Evolutionary conservation across 805 yeast species (phyloP), one percentile per base, ranked within the genome.

Genomic region (Candida ascalaphidarum): DNA sequence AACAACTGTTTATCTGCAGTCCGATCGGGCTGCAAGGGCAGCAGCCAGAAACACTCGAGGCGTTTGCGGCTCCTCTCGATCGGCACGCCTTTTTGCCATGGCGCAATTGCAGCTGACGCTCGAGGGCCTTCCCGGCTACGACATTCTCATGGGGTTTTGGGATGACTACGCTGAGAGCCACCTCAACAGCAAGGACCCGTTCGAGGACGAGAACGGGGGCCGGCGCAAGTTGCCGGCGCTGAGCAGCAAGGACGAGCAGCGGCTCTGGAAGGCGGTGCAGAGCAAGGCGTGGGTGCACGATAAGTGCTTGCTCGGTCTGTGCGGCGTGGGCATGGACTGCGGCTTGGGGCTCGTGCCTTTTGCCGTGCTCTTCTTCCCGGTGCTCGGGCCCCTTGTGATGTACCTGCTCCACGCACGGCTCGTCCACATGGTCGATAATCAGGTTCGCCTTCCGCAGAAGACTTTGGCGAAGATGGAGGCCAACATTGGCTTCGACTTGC

Each of bases 251-350:
- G 58, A 64, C 21, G 92, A 85, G 38, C 71, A 67, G 26, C 69
- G 71, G 41, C 58, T 66, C 6, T 89, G 92, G 94, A 81, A 77
- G 46, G 56, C 50, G 15, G 59, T 86, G n/a, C 88, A 79, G 45
- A 65, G 58, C 28, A 68, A 73, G 35, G 96, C 96, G 0, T 88
- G 96, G 96, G 45, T 68, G 11, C 86, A 89, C 47, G 97, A 89
- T 49, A 69, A 71, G 39, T 83, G 94, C 48, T 71, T 84, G 43
- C 63, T 81, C 50, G 95, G 95, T 1, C 77, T 88, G 37, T 77
- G 76, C 33, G 61, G 65, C 1, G 57, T 61, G 25, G 77, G 81
- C 9, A 64, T 71, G 39, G 86, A 76, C 53, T 68, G 84, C 39
- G 89, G 92, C 2, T 41, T 81, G 12, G 96, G 96, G 0, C 52